A percentile compares a stretch with the other conserved stretches of the same genome.
phyloP scores from a whole-genome alignment of 2,329 filamentous ascomycete genomes.

The Sphaerulina musiva region DNA sequence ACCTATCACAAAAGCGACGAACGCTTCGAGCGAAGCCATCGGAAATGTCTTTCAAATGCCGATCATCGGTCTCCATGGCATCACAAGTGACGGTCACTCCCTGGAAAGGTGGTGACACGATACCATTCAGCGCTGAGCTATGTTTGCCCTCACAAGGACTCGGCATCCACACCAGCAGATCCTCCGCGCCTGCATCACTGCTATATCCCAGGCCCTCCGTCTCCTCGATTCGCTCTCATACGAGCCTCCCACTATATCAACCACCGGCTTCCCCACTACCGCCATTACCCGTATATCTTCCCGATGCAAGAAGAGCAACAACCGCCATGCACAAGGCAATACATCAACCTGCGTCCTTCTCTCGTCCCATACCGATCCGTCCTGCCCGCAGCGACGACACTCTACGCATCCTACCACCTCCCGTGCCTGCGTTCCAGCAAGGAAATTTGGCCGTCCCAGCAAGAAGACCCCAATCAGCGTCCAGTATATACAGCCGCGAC shows the following conservation, averaged over 20 bases:
- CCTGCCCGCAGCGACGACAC: constrained; percentile 10
- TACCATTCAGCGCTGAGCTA: constrained; percentile 6
- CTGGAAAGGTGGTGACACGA: constrained; percentile 2
- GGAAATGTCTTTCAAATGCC: constrained; percentile 32
- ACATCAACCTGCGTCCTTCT: constrained; percentile 12
- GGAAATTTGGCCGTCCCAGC: constrained; percentile 11
- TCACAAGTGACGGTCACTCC: constrained; percentile 12
- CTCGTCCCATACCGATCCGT: background rate
- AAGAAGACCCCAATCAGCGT: constrained; percentile 20
- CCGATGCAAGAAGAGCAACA: constrained; percentile 14
- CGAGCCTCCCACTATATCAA: constrained; percentile 14
- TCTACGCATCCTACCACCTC: constrained; percentile 11
- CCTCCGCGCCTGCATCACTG: constrained; percentile 16
- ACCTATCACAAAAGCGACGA: constrained; percentile 19
- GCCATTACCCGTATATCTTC: constrained; percentile 25
- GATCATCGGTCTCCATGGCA: constrained; percentile 25
- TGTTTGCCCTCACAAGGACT: constrained; percentile 19
- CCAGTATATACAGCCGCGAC: constrained; percentile 30
- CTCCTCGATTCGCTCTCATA: constrained; percentile 20
- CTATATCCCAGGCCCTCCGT: constrained; percentile 24
- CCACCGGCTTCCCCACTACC: constrained; percentile 23
- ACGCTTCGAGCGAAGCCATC: constrained; percentile 18
- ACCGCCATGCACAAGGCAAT: constrained; percentile 15
- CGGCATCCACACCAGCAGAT: constrained; percentile 22
- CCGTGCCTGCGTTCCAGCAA: constrained; percentile 12